Evolutionary conservation across 2,329 filamentous ascomycete species (phyloP).

Genomic region (Diplocarpon rosae): DNA sequence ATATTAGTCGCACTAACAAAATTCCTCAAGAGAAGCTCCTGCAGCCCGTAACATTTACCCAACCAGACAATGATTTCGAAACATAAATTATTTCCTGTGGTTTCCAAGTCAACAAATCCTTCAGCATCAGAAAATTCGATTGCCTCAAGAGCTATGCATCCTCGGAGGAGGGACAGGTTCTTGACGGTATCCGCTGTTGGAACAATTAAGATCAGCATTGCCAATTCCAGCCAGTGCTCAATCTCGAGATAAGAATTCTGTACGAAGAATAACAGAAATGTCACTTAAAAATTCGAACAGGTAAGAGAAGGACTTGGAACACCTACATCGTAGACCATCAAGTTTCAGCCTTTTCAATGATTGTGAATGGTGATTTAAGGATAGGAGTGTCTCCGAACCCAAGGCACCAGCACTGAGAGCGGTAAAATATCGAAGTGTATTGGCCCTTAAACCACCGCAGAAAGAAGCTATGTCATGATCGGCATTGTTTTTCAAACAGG

Average conservation of each 20-base stretch:
- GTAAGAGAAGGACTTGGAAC: too few species aligned
- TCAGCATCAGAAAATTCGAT: conserved; percentile 36
- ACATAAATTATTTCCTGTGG: conserved; percentile 40
- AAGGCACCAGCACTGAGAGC: conserved; percentile 45
- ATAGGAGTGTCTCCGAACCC: conserved; percentile 41
- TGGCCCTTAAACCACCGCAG: conserved; percentile 41
- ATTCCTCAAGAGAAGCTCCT: conserved; percentile 37
- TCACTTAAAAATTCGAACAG: too few species aligned
- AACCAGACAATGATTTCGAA: conserved; percentile 41
- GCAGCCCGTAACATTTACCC: conserved; percentile 38
- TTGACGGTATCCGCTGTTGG: conserved; percentile 32
- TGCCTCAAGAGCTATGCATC: conserved; percentile 37
- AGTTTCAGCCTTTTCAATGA: conserved; percentile 45
- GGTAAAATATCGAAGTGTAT: conserved; percentile 48
- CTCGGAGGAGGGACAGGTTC: conserved; percentile 36
- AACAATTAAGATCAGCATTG: too few species aligned
- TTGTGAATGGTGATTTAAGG: conserved; percentile 39
- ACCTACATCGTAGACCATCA: conserved; percentile 30
- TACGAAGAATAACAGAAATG: too few species aligned
- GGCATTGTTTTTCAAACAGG: conserved; percentile 21
- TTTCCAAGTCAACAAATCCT: conserved; percentile 35
- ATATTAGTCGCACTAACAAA: conserved; percentile 43
- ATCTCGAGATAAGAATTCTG: too few species aligned
- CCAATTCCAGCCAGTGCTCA: too few species aligned
- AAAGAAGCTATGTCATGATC: conserved; percentile 50